Conservation (phyloP, 2,329 filamentous ascomycete genomes). For the Sordariomycetes sp. region DNA sequence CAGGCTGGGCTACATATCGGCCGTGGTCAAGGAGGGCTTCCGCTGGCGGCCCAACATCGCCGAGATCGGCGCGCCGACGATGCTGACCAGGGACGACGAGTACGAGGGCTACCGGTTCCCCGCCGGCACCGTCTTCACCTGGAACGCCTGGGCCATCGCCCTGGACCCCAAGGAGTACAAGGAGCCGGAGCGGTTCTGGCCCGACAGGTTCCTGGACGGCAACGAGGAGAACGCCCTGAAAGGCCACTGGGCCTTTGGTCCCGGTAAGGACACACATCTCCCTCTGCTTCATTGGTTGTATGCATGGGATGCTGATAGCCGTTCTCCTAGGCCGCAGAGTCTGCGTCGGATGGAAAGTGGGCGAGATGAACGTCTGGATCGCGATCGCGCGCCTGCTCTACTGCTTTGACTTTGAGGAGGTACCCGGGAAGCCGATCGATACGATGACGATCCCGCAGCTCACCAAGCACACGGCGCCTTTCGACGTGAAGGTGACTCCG, state of each 20-base stretch:
- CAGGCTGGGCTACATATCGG: slow-evolving; percentile 28
- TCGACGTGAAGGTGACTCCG: neutral
- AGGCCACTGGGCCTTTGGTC: neutral
- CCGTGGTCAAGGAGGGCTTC: slow-evolving; percentile 32
- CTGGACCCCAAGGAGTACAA: neutral
- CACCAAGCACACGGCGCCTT: neutral
- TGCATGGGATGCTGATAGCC: no score
- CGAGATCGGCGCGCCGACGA: slow-evolving; percentile 26
- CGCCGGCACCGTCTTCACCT: slow-evolving; percentile 26
- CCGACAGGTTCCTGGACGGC: neutral
- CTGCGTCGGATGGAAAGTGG: neutral
- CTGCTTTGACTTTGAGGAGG: neutral
- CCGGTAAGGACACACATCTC: neutral
- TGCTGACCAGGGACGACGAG: slow-evolving; percentile 27
- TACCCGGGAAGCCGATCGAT: neutral
- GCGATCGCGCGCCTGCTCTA: neutral
- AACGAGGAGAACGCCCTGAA: neutral
- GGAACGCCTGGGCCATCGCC: slow-evolving; percentile 2
- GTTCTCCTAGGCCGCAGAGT: neutral
- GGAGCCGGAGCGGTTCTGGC: neutral
- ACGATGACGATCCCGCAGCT: neutral
- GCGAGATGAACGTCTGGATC: neutral
- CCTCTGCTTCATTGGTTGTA: no score
- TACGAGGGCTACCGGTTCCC: slow-evolving; percentile 33
- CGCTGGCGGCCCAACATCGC: slow-evolving; percentile 31